phyloP scores from a whole-genome alignment of 768 basidiomycete species.

The Lactarius evosmus region DNA sequence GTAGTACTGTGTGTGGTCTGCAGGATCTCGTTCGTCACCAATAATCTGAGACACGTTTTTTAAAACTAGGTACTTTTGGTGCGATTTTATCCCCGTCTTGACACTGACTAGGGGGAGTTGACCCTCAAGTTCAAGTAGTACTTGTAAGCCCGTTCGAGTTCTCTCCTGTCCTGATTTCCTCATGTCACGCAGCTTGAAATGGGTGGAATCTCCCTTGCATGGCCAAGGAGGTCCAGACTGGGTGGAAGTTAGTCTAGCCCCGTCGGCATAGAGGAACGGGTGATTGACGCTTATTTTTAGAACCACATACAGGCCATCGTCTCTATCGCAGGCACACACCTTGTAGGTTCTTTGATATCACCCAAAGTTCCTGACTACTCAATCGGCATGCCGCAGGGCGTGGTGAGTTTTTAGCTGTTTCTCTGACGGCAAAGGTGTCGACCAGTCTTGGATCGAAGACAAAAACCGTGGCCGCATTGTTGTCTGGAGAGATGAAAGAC shows the following conservation, averaged over 20 bases:
- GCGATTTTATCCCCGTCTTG: constrained; percentile 30
- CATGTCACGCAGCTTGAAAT: constrained; percentile 66
- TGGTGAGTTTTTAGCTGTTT: constrained; percentile 46
- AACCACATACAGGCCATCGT: constrained; percentile 84
- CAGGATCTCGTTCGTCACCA: neutral
- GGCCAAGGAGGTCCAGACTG: constrained; percentile 82
- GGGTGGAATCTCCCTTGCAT: constrained; percentile 86
- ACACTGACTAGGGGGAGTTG: neutral
- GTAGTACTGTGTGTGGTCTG: constrained; percentile 57
- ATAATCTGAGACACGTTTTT: neutral
- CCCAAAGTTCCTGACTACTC: neutral
- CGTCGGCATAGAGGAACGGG: neutral
- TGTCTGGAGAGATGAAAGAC: constrained; percentile 95
- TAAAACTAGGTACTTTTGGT: constrained; percentile 43
- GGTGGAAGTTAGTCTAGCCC: constrained; percentile 70
- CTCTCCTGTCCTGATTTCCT: neutral
- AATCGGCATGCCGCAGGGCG: constrained; percentile 48
- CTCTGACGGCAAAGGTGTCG: neutral
- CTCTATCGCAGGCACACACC: constrained; percentile 81
- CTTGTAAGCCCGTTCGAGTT: constrained; percentile 56
- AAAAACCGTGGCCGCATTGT: constrained; percentile 93
- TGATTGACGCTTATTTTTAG: constrained; percentile 36
- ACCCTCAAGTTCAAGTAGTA: constrained; percentile 49
- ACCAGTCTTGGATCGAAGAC: constrained; percentile 44
- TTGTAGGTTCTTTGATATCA: constrained; percentile 46